phyloP scores from a whole-genome alignment of 75 land plant species.

The Sequoiadendron giganteum region DNA sequence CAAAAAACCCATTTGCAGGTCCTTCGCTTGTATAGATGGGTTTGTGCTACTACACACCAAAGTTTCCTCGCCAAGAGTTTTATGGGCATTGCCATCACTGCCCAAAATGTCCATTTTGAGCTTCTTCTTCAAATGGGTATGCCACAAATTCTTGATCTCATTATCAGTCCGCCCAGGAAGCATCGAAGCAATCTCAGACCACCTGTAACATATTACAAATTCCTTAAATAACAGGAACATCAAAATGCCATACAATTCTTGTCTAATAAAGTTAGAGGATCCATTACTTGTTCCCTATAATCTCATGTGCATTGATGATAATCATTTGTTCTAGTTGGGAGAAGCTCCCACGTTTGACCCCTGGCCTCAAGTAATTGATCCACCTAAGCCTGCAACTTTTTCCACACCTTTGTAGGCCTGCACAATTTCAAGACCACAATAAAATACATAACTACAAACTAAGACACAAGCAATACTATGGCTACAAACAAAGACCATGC shows the following conservation, averaged over 20 bases:
- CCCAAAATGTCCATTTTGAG: not conserved
- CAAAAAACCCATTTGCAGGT: not conserved
- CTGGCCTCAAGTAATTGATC: constrained; percentile 16
- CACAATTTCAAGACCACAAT: not conserved
- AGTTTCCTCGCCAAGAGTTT: not conserved
- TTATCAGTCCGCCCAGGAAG: constrained; percentile 21
- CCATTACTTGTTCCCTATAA: constrained; percentile 17
- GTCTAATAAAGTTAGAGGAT: not conserved
- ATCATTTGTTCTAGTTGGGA: constrained; percentile 13
- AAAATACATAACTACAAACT: not conserved
- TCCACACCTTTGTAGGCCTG: constrained; percentile 24
- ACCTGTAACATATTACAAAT: constrained; percentile 2
- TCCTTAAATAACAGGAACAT: too few relatives aligned
- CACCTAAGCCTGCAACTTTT: constrained; percentile 20
- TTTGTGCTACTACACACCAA: not conserved
- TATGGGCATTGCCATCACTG: not conserved
- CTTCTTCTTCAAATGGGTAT: constrained; percentile 8
- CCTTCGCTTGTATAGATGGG: not conserved
- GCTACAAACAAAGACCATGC: not conserved
- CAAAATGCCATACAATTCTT: not conserved
- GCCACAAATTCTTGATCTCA: constrained; percentile 18
- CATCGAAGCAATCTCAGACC: constrained; percentile 14
- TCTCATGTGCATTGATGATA: constrained; percentile 18
- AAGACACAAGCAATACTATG: too few relatives aligned
- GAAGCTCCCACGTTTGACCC: constrained; percentile 9